Evolutionary conservation across 495 filamentous ascomycete species (phyloP).

Genomic region (Penicillium crystallinum): DNA sequence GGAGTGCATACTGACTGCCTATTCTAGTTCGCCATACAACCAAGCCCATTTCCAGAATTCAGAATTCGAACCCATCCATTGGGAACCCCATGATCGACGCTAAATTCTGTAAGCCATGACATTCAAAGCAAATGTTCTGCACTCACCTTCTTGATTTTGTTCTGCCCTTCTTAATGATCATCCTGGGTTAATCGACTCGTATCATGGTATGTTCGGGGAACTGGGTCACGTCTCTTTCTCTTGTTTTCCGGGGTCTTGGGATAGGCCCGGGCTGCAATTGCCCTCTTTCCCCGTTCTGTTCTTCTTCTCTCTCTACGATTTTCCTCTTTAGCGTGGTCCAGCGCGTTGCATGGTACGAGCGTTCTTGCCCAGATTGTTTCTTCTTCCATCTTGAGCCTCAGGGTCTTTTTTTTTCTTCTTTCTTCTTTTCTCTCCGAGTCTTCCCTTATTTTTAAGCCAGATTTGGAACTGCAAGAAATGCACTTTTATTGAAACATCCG

Average conservation of each 20-base stretch:
- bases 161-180: background rate
- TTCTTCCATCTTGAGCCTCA: background rate
- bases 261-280: background rate
- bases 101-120: background rate
- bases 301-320: conserved; percentile 2
- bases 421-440: background rate
- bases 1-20: conserved; percentile 42
- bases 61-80: conserved; percentile 70
- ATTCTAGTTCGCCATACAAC: conserved; percentile 64
- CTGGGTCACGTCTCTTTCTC: background rate
- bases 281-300: background rate
- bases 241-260: background rate
- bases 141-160: background rate
- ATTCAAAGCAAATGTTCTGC: background rate
- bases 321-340: conserved; percentile 31
- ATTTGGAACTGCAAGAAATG: background rate
- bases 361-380: conserved; percentile 16
- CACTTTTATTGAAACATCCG: background rate
- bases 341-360: conserved; percentile 32
- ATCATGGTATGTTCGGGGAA: background rate
- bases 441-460: background rate
- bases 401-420: background rate
- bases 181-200: background rate
- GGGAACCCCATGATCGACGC: conserved; percentile 37
- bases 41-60: conserved; percentile 78